Percentiles rank a stretch among this genome's conserved stretches.
These are phyloP conservation scores for Anisodus acutangulus DNA, from an alignment of 257 asterid genomes.

Conservation along the genomic window DNA sequence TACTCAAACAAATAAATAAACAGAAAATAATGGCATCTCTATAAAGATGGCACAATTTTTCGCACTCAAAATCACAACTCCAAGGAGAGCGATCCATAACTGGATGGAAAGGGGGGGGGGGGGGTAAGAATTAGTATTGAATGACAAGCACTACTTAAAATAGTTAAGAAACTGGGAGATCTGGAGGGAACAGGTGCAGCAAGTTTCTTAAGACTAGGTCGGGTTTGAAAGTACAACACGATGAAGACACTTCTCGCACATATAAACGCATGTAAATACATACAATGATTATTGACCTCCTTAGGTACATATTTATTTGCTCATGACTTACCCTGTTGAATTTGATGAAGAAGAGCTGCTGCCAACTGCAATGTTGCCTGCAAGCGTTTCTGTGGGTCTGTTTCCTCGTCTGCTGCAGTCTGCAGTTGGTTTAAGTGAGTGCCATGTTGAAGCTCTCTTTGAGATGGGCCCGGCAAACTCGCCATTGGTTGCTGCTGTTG, in stretches of 20 bases:
- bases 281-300: background rate
- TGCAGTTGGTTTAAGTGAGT: slow-evolving; percentile 51
- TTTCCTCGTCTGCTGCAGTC: slow-evolving; percentile 56
- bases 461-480: slow-evolving; percentile 44
- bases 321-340: slow-evolving; percentile 76
- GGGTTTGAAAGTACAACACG: background rate
- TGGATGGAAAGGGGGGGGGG: too few relatives aligned
- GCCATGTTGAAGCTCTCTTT: slow-evolving; percentile 46
- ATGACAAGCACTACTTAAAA: background rate
- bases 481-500: slow-evolving; percentile 37
- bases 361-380: slow-evolving; percentile 93
- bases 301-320: background rate
- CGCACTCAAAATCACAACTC: background rate
- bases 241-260: background rate
- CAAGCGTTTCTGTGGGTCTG: slow-evolving; percentile 82
- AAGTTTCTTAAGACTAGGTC: background rate
- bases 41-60: background rate
- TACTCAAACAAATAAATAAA: background rate
- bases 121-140: too few relatives aligned
- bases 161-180: background rate
- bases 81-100: too few relatives aligned
- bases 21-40: background rate
- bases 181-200: background rate
- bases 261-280: background rate
- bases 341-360: slow-evolving; percentile 92